Evolutionary conservation across 2,329 filamentous ascomycete genomes (phyloP), one percentile per base, ranked within the genome.

Genomic region (Trichoderma endophyticum): DNA sequence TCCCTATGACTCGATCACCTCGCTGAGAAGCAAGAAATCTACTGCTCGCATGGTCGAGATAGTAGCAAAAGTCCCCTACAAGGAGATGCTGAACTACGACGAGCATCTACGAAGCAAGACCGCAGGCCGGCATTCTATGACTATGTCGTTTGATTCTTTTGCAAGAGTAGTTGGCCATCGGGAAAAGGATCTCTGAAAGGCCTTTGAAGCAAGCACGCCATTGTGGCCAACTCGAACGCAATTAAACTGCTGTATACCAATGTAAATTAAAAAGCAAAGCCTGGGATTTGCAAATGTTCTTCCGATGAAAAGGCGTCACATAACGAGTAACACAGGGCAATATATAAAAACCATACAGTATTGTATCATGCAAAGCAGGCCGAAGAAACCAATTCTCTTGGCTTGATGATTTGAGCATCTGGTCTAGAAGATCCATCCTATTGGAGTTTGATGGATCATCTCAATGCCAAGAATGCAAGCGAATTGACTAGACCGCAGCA

Each of bases 81-180:
- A 96, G 82, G 95, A 98, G 82, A 98, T 98, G 93, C 91, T 98
- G 43, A 93, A 95, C 56, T 99, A 98, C 81, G 85, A 98, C 76
- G 93, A 94, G 80, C 93, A 97, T 79, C 82, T 99, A 74, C 86
- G 96, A 67, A 95, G 93, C 81, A 87, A 97, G 84, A 99, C 95
- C 4, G 93, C 92, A 3, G 96, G 96, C 0, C 87, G 96, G 2
- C 88, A 90, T 77, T 84, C 86, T 6, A 83, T 90, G 79, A 87
- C 86, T 1, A 87, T 90, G 87, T 83, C 86, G 4, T 85, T 89
- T 76, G 87, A 88, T 74, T 87, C 84, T 7, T 89, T 89, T 75
- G 86, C 88, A 65, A 81, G 82, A 65, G 87, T 90, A 1, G 84
- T 86, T 1, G 87, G 87, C 0, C 80, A 85, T 30, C 82, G 88